Conservation (phyloP, 1,284 basidiomycete genomes). For the Peniophora sp. region DNA sequence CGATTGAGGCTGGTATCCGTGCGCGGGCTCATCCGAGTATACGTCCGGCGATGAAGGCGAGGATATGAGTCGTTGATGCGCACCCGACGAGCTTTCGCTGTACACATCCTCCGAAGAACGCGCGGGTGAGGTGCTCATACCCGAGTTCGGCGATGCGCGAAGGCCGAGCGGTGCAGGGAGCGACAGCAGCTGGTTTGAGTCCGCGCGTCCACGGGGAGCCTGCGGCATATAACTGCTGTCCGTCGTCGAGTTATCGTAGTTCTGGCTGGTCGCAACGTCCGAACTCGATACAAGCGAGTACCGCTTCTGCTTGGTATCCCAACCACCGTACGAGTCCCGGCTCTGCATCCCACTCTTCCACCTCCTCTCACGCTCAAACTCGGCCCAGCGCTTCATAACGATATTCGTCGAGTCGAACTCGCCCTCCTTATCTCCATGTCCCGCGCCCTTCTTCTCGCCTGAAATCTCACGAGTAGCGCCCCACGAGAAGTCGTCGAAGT, state of each 20-base stretch:
- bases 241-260: neutral
- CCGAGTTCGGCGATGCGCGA: constrained; percentile 42
- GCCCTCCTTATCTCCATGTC: constrained; percentile 88
- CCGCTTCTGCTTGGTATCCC: constrained; percentile 43
- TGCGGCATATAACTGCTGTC: constrained; percentile 20
- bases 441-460: constrained; percentile 60
- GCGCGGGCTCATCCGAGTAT: constrained; percentile 27
- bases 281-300: constrained; percentile 73
- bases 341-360: constrained; percentile 86
- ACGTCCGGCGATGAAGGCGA: constrained; percentile 38
- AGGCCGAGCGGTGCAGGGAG: constrained; percentile 62
- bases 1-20: constrained; percentile 13
- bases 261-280: constrained; percentile 38
- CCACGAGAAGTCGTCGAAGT: constrained; percentile 99
- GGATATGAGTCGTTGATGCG: constrained; percentile 46
- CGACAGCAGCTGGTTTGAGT: constrained; percentile 62
- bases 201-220: constrained; percentile 47
- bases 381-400: constrained; percentile 98
- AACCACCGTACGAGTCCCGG: constrained; percentile 70
- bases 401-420: constrained; percentile 95
- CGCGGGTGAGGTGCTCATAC: constrained; percentile 41
- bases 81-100: constrained; percentile 45
- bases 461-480: constrained; percentile 89
- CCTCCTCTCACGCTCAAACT: constrained; percentile 93
- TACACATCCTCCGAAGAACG: constrained; percentile 63